Evolutionary conservation across 2,329 filamentous ascomycete genomes (phyloP).

Genomic region (Clonostachys sp.): DNA sequence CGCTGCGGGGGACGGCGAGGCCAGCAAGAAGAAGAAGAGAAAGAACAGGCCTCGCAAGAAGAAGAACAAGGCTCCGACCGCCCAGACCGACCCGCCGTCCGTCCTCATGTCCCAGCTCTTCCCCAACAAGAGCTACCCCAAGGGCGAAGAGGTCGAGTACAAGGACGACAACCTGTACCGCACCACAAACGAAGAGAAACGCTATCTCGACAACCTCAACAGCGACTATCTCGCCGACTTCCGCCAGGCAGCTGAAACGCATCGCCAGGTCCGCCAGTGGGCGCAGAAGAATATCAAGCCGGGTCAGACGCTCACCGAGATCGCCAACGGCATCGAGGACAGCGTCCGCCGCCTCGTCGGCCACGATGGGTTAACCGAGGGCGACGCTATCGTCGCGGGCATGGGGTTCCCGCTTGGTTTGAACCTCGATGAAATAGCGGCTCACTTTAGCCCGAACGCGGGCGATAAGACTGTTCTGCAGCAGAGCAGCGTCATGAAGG

Average conservation of each 20-base stretch:
- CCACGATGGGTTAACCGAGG: constrained; percentile 71
- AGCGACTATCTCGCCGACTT: constrained; percentile 78
- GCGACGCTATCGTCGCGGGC: constrained; percentile 72
- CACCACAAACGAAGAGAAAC: constrained; percentile 79
- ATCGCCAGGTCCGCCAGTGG: constrained; percentile 81
- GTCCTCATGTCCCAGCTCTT: constrained; percentile 70
- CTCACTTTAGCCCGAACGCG: constrained; percentile 83
- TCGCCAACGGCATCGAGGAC: constrained; percentile 84
- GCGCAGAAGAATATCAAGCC: constrained; percentile 78
- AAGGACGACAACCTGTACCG: constrained; percentile 70
- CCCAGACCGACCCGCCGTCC: constrained; percentile 70
- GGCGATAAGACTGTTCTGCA: constrained; percentile 75
- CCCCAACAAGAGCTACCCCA: constrained; percentile 66
- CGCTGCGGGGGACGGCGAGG: constrained; percentile 28
- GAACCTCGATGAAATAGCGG: constrained; percentile 79
- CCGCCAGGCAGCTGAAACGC: constrained; percentile 81
- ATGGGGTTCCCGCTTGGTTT: constrained; percentile 86
- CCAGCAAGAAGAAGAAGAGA: constrained; percentile 60
- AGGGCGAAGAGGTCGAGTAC: constrained; percentile 76
- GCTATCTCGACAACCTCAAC: constrained; percentile 76
- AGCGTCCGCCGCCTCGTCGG: constrained; percentile 73
- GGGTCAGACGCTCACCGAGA: constrained; percentile 74
- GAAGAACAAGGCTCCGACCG: constrained; percentile 71
- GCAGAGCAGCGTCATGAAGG: constrained; percentile 73
- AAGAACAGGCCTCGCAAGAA: constrained; percentile 84